Evolutionary conservation across 1,284 basidiomycete species (phyloP).

Genomic region (Volvariella volvacea): DNA sequence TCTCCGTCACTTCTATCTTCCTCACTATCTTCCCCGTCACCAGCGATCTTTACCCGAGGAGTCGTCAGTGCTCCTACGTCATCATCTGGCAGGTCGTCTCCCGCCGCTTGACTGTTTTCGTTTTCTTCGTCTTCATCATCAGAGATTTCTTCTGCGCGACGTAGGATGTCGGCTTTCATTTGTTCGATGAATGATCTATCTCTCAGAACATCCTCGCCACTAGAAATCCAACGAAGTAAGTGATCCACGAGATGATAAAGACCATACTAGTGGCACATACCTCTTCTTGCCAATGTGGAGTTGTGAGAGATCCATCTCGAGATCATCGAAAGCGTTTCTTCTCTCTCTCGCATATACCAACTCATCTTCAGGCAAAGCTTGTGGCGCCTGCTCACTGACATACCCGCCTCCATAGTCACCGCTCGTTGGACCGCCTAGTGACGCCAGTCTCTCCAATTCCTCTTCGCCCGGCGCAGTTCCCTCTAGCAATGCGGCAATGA

Average conservation of each 20-base stretch:
- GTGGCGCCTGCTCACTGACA: not conserved
- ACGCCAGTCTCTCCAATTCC: constrained; percentile 13
- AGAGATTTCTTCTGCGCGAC: constrained; percentile 60
- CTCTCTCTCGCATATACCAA: constrained; percentile 34
- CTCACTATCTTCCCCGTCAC: constrained; percentile 42
- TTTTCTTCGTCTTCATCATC: constrained; percentile 54
- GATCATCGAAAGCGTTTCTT: constrained; percentile 68
- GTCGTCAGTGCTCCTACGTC: constrained; percentile 47
- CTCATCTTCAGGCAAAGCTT: not conserved
- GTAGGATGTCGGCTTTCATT: constrained; percentile 77
- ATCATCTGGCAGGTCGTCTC: not conserved
- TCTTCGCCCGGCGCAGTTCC: constrained; percentile 51
- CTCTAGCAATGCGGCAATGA: constrained; percentile 66
- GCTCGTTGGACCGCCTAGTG: constrained; percentile 11
- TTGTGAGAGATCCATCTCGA: constrained; percentile 55
- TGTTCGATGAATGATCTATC: constrained; percentile 62
- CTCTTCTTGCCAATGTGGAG: constrained; percentile 69
- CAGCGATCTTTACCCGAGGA: constrained; percentile 34
- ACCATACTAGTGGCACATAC: constrained; percentile 30
- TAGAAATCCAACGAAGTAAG: constrained; percentile 18
- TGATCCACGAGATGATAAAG: constrained; percentile 5
- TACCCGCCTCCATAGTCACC: constrained; percentile 2
- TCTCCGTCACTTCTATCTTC: constrained; percentile 32
- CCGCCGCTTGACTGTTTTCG: constrained; percentile 1
- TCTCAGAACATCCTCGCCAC: constrained; percentile 41